These are phyloP conservation scores for Talaromyces rugulosus DNA, from an alignment of 2,329 filamentous ascomycete species.

Conservation along the genomic window DNA sequence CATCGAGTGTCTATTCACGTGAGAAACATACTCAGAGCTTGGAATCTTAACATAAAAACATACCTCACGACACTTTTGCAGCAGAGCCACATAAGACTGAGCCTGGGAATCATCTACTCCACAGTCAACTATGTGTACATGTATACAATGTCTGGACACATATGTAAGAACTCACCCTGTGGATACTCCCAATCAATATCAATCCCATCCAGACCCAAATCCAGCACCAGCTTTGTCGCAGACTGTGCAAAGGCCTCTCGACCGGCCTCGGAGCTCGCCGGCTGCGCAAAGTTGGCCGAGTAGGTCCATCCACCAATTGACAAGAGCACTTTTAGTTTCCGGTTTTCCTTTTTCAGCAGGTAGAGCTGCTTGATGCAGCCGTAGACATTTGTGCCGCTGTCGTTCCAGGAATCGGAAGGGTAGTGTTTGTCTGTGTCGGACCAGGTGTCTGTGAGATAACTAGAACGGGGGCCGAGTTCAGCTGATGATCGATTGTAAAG, in stretches of 20 bases:
- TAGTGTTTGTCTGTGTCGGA: slow-evolving; percentile 69
- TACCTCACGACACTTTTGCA: slow-evolving; percentile 11
- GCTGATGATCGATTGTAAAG: no score
- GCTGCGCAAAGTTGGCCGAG: slow-evolving; percentile 69
- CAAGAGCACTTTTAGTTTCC: slow-evolving; percentile 72
- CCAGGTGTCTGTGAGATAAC: slow-evolving; percentile 61
- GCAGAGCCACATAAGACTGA: slow-evolving; percentile 23
- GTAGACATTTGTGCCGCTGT: slow-evolving; percentile 67
- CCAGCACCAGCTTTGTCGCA: slow-evolving; percentile 70
- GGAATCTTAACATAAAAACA: neutral
- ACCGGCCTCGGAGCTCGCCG: slow-evolving; percentile 59
- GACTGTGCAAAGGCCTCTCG: slow-evolving; percentile 64
- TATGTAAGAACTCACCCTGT: neutral
- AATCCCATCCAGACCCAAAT: slow-evolving; percentile 65
- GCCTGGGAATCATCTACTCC: slow-evolving; percentile 38
- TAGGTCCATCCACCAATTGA: slow-evolving; percentile 81
- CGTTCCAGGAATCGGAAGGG: slow-evolving; percentile 62
- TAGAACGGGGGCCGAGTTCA: slow-evolving; percentile 12
- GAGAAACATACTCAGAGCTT: neutral
- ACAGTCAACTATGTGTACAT: neutral
- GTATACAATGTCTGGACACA: no score
- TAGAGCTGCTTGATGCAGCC: slow-evolving; percentile 74
- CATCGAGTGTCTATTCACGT: slow-evolving; percentile 28
- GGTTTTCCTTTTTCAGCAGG: slow-evolving; percentile 68
- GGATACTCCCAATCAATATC: slow-evolving; percentile 9